phyloP scores from a whole-genome alignment of 2,329 filamentous ascomycete genomes.

The Ceratocystis variospora region DNA sequence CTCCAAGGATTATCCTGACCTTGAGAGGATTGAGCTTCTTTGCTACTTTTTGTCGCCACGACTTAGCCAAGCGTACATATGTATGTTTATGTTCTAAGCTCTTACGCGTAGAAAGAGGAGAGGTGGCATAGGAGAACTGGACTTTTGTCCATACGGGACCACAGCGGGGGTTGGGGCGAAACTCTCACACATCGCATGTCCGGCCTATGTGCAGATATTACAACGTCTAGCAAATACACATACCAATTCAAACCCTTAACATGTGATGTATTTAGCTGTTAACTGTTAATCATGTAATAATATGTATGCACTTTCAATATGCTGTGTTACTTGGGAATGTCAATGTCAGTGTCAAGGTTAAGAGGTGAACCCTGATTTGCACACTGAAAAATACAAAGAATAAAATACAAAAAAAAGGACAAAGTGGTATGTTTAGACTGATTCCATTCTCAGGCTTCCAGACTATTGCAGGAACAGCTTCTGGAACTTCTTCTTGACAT shows the following conservation, averaged over 20 bases:
- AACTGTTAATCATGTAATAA: neutral
- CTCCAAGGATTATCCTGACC: constrained; percentile 2
- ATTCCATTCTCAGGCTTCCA: neutral
- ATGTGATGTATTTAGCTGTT: too few relatives aligned
- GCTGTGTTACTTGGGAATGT: neutral
- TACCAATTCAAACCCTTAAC: too few relatives aligned
- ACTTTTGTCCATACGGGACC: neutral
- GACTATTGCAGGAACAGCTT: neutral
- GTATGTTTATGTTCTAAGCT: too few relatives aligned
- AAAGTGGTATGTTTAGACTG: neutral
- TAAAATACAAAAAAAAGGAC: too few relatives aligned
- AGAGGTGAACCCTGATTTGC: constrained; percentile 2
- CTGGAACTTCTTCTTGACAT: neutral
- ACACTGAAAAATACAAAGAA: neutral
- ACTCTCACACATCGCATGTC: too few relatives aligned
- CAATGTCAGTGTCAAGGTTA: neutral
- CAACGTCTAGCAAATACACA: too few relatives aligned
- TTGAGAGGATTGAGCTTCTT: too few relatives aligned
- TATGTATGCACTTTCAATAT: neutral
- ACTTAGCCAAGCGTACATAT: too few relatives aligned
- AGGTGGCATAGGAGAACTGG: neutral
- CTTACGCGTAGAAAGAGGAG: too few relatives aligned
- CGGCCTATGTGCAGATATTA: too few relatives aligned
- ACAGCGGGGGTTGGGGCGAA: too few relatives aligned
- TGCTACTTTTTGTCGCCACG: too few relatives aligned